phyloP scores from a whole-genome alignment of 306 rosid genomes.

The Cucurbita pepo region DNA sequence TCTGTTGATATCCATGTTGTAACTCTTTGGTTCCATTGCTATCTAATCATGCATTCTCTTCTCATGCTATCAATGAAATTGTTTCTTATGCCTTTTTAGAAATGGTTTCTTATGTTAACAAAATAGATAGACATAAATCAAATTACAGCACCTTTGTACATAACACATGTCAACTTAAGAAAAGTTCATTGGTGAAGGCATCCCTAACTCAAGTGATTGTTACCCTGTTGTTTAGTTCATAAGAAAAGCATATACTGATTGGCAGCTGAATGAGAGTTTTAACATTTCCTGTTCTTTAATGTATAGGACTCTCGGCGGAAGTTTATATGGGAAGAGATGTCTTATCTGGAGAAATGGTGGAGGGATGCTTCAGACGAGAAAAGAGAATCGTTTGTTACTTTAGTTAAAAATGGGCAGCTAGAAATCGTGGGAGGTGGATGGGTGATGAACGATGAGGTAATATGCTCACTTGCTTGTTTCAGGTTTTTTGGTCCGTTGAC shows the following conservation, averaged over 20 bases:
- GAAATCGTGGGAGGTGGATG: slow-evolving; percentile 99
- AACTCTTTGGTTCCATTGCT: neutral
- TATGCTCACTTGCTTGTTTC: slow-evolving; percentile 4
- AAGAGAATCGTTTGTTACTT: slow-evolving; percentile 43
- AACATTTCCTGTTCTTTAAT: neutral
- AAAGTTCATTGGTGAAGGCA: neutral
- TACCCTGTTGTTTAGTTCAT: neutral
- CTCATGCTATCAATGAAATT: neutral
- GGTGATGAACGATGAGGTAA: slow-evolving; percentile 99
- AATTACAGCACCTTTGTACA: neutral
- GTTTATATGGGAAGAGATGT: slow-evolving; percentile 99
- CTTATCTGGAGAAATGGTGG: slow-evolving; percentile 99
- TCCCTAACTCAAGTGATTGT: neutral
- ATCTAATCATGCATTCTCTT: neutral
- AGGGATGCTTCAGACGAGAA: slow-evolving; percentile 57
- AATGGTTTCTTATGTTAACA: neutral
- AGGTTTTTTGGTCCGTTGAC: neutral
- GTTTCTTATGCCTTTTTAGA: neutral
- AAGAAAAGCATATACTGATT: neutral
- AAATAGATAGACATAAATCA: neutral
- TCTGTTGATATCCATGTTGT: neutral
- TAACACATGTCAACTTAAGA: neutral
- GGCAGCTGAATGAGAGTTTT: neutral
- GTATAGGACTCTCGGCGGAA: slow-evolving; percentile 71
- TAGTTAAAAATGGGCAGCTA: slow-evolving; percentile 78